Conservation (phyloP, 2,329 filamentous ascomycete species). For the Dothideomycetes sp. region DNA sequence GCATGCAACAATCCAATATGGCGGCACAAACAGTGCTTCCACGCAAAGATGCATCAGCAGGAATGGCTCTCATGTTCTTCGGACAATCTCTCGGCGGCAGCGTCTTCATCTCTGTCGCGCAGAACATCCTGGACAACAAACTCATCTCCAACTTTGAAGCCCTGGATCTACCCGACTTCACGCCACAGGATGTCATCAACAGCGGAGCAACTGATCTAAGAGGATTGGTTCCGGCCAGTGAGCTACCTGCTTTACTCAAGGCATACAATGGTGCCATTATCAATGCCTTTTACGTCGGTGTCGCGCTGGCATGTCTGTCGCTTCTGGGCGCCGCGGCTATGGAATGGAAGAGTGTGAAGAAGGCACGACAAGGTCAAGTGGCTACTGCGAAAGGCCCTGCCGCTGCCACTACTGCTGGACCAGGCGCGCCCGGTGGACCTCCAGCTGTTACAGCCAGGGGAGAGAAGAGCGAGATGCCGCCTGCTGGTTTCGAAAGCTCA, state of each 20-base stretch:
- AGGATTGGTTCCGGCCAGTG: conserved; percentile 37
- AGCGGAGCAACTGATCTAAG: conserved; percentile 50
- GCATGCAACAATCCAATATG: conserved; percentile 37
- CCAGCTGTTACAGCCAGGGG: no score
- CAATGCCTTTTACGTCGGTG: conserved; percentile 47
- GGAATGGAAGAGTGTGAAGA: conserved; percentile 59
- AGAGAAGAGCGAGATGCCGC: no score
- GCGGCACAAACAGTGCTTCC: conserved; percentile 35
- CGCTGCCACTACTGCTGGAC: background rate
- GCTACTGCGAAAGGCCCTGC: background rate
- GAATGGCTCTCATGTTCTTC: conserved; percentile 38
- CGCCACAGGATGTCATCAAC: conserved; percentile 29
- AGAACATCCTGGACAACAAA: conserved; percentile 39
- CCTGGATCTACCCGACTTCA: conserved; percentile 28
- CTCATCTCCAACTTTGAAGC: conserved; percentile 31
- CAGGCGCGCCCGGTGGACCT: background rate
- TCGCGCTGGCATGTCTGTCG: conserved; percentile 42
- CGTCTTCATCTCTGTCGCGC: conserved; percentile 37
- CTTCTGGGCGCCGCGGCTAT: conserved; percentile 46
- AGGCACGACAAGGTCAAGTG: conserved; percentile 23
- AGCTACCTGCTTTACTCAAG: conserved; percentile 41
- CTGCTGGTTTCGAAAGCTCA: no score
- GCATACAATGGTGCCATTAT: conserved; percentile 55
- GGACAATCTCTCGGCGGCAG: conserved; percentile 36
- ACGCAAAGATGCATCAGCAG: conserved; percentile 32